A percentile compares a stretch with the other conserved stretches of the same genome.
Conservation (phyloP, 2,329 filamentous ascomycete genomes). For the Bipolaris zeicola region DNA sequence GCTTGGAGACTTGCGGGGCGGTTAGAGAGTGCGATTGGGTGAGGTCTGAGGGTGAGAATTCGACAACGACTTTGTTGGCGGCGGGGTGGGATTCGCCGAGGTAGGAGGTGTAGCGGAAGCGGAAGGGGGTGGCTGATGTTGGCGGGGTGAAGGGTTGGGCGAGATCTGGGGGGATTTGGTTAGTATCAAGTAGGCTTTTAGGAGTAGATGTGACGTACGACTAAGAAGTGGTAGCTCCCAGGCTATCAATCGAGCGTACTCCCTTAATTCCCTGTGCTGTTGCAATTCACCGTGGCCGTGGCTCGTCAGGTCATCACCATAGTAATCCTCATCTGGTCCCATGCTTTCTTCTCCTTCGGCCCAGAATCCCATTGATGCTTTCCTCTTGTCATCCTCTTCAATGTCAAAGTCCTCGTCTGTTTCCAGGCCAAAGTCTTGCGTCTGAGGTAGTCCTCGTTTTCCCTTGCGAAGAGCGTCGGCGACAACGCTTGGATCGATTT, state of each 20-base stretch:
- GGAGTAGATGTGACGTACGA: constrained; percentile 63
- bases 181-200: neutral
- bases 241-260: constrained; percentile 83
- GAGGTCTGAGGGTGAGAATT: constrained; percentile 79
- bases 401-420: constrained; percentile 36
- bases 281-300: constrained; percentile 87
- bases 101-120: constrained; percentile 96
- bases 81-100: constrained; percentile 93
- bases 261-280: constrained; percentile 82
- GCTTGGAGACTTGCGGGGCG: constrained; percentile 72
- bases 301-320: constrained; percentile 82
- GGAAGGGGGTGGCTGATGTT: constrained; percentile 69
- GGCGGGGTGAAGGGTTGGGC: constrained; percentile 81
- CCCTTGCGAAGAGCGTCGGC: constrained; percentile 35
- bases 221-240: constrained; percentile 95
- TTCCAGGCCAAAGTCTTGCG: constrained; percentile 22
- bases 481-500: constrained; percentile 28
- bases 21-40: constrained; percentile 71
- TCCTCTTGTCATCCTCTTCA: constrained; percentile 21
- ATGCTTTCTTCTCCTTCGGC: constrained; percentile 55
- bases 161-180: constrained; percentile 63
- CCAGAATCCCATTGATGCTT: constrained; percentile 40
- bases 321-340: constrained; percentile 65
- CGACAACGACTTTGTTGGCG: constrained; percentile 89
- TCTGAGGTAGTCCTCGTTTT: constrained; percentile 26